phyloP scores from a whole-genome alignment of 805 yeast genomes.

The Torulaspora indica region DNA sequence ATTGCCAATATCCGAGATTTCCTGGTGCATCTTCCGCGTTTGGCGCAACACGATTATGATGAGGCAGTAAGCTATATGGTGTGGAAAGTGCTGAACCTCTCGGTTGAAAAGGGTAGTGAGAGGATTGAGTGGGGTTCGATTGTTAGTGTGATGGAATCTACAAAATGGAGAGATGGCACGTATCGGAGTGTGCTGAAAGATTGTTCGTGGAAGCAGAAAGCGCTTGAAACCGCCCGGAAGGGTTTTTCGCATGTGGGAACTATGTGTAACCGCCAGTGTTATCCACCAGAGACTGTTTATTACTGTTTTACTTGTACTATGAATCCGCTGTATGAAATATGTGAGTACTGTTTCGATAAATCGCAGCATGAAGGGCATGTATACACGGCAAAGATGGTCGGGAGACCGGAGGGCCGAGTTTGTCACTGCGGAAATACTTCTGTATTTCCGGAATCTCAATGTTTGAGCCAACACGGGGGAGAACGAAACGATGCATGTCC shows the following conservation, averaged over 20 bases:
- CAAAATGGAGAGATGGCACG: slow-evolving; percentile 20
- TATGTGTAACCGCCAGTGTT: slow-evolving; percentile 29
- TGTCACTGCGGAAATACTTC: slow-evolving; percentile 34
- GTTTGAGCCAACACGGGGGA: slow-evolving; percentile 22
- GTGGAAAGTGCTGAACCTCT: slow-evolving; percentile 26
- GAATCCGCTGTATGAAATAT: slow-evolving; percentile 42
- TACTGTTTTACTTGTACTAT: slow-evolving; percentile 34
- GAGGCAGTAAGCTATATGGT: slow-evolving; percentile 26
- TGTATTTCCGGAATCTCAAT: slow-evolving; percentile 21
- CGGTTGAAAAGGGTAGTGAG: slow-evolving; percentile 14
- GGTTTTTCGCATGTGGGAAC: slow-evolving; percentile 23
- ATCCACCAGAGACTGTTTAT: slow-evolving; percentile 30
- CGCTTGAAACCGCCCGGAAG: not conserved
- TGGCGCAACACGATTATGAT: slow-evolving; percentile 25
- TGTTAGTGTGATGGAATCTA: slow-evolving; percentile 17
- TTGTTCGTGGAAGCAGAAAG: slow-evolving; percentile 19
- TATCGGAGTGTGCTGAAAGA: slow-evolving; percentile 17
- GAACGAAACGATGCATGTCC: slow-evolving; percentile 15
- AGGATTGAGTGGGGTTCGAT: slow-evolving; percentile 26
- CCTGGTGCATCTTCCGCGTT: slow-evolving; percentile 26
- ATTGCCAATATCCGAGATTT: slow-evolving; percentile 25
- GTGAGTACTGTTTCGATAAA: slow-evolving; percentile 68
- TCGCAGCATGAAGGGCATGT: slow-evolving; percentile 65
- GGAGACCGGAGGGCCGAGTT: slow-evolving; percentile 31
- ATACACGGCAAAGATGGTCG: slow-evolving; percentile 27